These are phyloP conservation scores for Saussurea involucrata DNA, from an alignment of 129 eudicot genomes.

Conservation along the genomic window DNA sequence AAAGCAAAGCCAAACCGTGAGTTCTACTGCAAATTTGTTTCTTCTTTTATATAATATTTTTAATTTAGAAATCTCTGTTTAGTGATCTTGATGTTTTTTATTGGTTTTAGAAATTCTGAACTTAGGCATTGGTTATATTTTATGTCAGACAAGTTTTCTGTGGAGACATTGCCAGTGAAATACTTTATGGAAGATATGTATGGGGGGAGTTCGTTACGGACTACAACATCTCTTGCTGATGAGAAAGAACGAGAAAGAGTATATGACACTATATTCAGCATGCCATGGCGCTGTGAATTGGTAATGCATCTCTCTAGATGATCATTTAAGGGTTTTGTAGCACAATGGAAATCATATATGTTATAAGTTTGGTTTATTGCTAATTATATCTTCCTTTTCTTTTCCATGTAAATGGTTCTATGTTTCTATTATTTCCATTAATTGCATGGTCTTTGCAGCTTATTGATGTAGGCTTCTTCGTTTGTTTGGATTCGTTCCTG, in stretches of 20 bases:
- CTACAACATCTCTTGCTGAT: conserved; percentile 73
- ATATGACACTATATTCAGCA: conserved; percentile 88
- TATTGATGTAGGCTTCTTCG: conserved; percentile 81
- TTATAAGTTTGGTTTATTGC: background rate
- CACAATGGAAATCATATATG: background rate
- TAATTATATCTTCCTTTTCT: background rate
- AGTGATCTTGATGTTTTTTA: background rate
- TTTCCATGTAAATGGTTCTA: background rate
- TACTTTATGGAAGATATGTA: conserved; percentile 81
- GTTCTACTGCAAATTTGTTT: conserved; percentile 5
- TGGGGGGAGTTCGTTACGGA: conserved; percentile 77
- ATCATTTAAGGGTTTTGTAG: background rate
- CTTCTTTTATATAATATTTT: background rate
- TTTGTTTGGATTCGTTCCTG: conserved; percentile 86
- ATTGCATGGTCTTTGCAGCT: conserved; percentile 54
- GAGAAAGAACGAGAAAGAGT: conserved; percentile 96
- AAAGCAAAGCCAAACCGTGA: conserved; percentile 56
- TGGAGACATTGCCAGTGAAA: conserved; percentile 71
- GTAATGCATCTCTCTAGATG: conserved; percentile 33
- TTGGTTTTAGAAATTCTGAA: background rate
- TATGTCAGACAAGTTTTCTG: conserved; percentile 48
- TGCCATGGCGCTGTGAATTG: conserved; percentile 99
- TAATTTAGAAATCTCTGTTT: background rate
- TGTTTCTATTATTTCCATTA: background rate
- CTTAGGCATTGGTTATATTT: background rate